Percentiles rank a stretch among this genome's conserved stretches.
phyloP scores from a whole-genome alignment of 352 stramenopile genomes.

The Phytophthora kernoviae region DNA sequence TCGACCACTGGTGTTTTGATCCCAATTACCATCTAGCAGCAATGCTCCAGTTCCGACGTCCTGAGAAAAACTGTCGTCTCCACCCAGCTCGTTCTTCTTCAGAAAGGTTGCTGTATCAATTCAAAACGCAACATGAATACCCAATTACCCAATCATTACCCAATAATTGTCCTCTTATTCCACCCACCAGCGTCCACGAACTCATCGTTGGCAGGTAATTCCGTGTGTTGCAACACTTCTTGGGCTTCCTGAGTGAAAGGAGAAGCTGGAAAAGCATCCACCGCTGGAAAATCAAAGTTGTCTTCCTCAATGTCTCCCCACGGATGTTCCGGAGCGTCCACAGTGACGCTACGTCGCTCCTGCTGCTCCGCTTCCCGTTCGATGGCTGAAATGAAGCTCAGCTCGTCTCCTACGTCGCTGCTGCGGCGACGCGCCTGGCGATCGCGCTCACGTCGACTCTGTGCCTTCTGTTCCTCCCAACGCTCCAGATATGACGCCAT shows the following conservation, averaged over 20 bases:
- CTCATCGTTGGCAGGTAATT: constrained; percentile 50
- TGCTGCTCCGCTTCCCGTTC: constrained; percentile 22
- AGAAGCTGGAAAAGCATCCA: constrained; percentile 36
- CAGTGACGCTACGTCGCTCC: constrained; percentile 4
- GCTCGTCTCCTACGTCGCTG: constrained; percentile 29
- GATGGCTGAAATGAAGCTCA: constrained; percentile 39
- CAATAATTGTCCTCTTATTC: not conserved
- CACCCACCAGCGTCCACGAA: constrained; percentile 75
- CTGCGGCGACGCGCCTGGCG: constrained; percentile 17
- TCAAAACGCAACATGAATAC: not conserved
- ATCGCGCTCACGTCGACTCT: constrained; percentile 35
- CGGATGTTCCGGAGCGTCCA: not conserved
- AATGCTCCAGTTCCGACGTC: constrained; percentile 18
- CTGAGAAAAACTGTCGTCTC: constrained; percentile 52
- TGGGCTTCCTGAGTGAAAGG: constrained; percentile 2
- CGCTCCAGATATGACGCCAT: constrained; percentile 56
- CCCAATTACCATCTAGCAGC: constrained; percentile 31
- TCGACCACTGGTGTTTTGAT: constrained; percentile 36
- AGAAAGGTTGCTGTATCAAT: constrained; percentile 44
- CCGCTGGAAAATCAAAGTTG: constrained; percentile 42
- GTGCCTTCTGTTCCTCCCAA: constrained; percentile 56
- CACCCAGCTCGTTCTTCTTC: constrained; percentile 47
- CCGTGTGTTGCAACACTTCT: constrained; percentile 7
- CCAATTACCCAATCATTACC: constrained; percentile 6
- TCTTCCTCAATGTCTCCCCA: constrained; percentile 8